Base-by-base conservation (phyloP, 2,329 filamentous ascomycete genomes). In the Atkinsonella hypoxylon region DNA sequence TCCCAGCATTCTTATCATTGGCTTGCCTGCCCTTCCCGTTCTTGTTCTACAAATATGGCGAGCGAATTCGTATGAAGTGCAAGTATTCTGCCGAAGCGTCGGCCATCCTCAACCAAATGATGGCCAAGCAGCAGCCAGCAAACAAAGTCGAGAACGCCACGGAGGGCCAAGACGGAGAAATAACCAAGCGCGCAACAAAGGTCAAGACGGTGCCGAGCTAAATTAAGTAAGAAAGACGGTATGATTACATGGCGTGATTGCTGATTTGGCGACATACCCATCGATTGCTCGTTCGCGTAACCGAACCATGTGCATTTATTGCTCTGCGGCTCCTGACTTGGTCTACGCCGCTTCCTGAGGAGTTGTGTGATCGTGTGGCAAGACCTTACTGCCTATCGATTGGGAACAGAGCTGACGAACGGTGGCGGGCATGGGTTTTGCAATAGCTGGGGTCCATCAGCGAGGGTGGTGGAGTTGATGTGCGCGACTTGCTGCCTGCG, bases 1-100 rank as follows among this genome's bases (percentile, higher is more conserved):
- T 91, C 13, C 86, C 85, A 0, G 87, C 81, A 0, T 90, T 91
- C 68, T 70, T 91, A 3, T 79, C 85, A 0, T 64, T 89, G 3
- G 76, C 74, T 11, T 89, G 85, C 64, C 70, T 88, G 17, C 85
- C 87, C 0, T 83, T 87, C 60, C 86, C 87, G 0, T 84, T 86
- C 64, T 64, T 91, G 15, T 87, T 91, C 66, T 87, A 86, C 69
- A 81, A 77, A 58, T 88, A 87, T 62, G 86, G 86, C 55, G 30
- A 60, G 36, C 47, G 48, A 10, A 84, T 90, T 58, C 75, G 85
- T 20, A 69, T 74, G 62, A 78, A 73, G 60, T 88, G 85, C 74
- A 82, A 83, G 68, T 89, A 77, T 60, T 80, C 85, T 6, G 75
- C 79, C 10, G 76, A 87, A 64, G 79, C 84, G 7, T 81, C 82